Evolutionary conservation across 2,329 filamentous ascomycete species (phyloP).

Genomic region (Stagonosporopsis rhizophila): DNA sequence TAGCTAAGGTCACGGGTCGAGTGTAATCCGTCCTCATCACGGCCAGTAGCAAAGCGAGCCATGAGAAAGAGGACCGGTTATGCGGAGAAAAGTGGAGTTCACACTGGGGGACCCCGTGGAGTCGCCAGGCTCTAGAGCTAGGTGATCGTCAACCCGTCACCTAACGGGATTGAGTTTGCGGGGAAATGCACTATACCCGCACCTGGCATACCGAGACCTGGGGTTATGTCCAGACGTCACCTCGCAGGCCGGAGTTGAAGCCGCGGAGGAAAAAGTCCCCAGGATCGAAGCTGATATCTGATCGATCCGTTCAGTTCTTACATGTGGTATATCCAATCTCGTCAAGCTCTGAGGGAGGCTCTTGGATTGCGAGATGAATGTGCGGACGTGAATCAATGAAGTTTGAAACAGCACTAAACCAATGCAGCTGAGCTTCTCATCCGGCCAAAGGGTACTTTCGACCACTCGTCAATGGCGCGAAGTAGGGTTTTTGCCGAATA

Average conservation of each 20-base stretch:
- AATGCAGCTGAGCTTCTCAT: constrained; percentile 3
- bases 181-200: constrained; percentile 35
- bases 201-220: constrained; percentile 8
- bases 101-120: constrained; percentile 31
- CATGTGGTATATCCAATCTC: not conserved
- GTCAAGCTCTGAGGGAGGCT: not conserved
- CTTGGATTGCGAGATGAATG: not conserved
- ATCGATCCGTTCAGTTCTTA: not conserved
- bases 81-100: constrained; percentile 39
- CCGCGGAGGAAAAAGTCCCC: not conserved
- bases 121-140: constrained; percentile 28
- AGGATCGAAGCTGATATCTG: not conserved
- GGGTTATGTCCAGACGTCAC: constrained; percentile 30
- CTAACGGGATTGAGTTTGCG: constrained; percentile 36
- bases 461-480: constrained; percentile 5
- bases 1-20: constrained; percentile 1
- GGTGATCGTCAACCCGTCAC: constrained; percentile 30
- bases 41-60: constrained; percentile 7
- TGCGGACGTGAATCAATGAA: not conserved
- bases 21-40: not conserved
- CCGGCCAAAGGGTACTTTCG: constrained; percentile 13
- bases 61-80: constrained; percentile 20
- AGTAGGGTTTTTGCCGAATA: constrained; percentile 5
- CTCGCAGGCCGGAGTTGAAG: constrained; percentile 6
- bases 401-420: not conserved